These are phyloP conservation scores for Aspergillus melleus DNA, from an alignment of 2,329 filamentous ascomycete genomes.

Conservation along the genomic window DNA sequence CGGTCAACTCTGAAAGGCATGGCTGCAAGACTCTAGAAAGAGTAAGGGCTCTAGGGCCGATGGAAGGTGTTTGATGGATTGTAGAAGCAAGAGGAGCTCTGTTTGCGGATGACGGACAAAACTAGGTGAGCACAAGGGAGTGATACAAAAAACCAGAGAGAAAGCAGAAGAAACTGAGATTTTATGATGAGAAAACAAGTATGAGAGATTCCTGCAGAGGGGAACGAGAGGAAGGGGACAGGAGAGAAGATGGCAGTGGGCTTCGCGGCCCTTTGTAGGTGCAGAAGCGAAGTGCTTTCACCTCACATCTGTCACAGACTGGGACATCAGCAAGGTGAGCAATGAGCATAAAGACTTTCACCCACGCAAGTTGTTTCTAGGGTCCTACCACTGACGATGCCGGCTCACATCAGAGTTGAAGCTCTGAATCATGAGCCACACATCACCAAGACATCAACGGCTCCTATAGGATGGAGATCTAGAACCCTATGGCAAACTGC, in stretches of 20 bases:
- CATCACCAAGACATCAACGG: background rate
- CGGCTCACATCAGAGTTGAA: no score
- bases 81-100: background rate
- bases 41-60: background rate
- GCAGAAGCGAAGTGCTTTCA: background rate
- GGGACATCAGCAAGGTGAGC: no score
- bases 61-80: background rate
- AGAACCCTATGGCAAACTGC: background rate
- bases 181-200: background rate
- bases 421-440: no score
- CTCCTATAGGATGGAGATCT: background rate
- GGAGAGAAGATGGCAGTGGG: background rate
- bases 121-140: no score
- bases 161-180: background rate
- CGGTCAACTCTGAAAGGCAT: conserved; percentile 12
- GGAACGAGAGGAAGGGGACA: background rate
- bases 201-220: background rate
- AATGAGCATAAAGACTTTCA: no score
- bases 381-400: no score
- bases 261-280: background rate
- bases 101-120: background rate
- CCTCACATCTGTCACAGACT: no score
- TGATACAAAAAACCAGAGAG: background rate
- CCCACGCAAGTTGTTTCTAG: no score
- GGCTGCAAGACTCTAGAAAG: background rate